Evolutionary conservation across 2,329 filamentous ascomycete species (phyloP), one percentile per base, ranked within the genome.

Genomic region (Aspergillus vadensis): DNA sequence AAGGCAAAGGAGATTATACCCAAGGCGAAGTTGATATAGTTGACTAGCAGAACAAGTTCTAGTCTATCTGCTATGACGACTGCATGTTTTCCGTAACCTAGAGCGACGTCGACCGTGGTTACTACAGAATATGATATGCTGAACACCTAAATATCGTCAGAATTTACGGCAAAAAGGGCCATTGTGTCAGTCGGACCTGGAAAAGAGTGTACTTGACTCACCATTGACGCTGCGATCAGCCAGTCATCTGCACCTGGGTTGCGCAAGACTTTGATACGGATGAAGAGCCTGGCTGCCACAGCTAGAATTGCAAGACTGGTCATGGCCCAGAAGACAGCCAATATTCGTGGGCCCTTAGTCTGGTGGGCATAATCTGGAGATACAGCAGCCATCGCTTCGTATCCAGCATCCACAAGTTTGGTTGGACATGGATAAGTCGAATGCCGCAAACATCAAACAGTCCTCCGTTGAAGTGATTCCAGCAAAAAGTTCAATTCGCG

Each of bases 1-100:
- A 66, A 17, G 17, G 66, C 63, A 36, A 71, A 72, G 3, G 67
- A 68, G 0, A 71, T 32, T 23, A 71, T 71, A 0, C 69, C 70
- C 17, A 70, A 63, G 2, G 67, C 27, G 19, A 71, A 72, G 25
- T 62, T 64, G 17, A 69, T 51, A 14, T 58, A 59, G 32, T 70
- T 72, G 30, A 67, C 63, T 1, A 72, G 32, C 12, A 71, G 47
- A 5, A 67, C 69, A 19, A 52, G 59, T 27, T 62, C 59, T 8
- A 75, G 62, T 14, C 80, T 62, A 8, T 63, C 52, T 0, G 50
- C 57, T 9, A 81, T 67, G 0, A 70, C 66, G 9, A 59, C 58
- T 25, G 74, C 67, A 64, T 81, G 77, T 52, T 69, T 67, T 2
- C 80, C 79, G 50, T 74, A 77, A 2, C 80, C 80, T 10, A 68